Evolutionary conservation across 495 filamentous ascomycete genomes (phyloP).

Genomic region (Pseudevernia furfuracea): DNA sequence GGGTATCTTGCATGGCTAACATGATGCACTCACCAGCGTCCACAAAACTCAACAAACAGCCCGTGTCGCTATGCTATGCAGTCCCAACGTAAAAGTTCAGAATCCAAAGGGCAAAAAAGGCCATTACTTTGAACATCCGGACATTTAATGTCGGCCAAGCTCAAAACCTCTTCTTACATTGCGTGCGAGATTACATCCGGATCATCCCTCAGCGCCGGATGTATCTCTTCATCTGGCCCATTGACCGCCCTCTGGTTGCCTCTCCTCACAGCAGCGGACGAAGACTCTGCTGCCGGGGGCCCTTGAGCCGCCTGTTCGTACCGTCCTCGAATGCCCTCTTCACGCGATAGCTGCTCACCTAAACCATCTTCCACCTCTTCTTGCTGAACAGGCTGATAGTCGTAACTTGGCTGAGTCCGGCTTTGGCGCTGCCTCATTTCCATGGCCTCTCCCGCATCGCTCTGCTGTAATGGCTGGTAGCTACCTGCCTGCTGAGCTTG

Average conservation of each 20-base stretch:
- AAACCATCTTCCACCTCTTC: neutral
- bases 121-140: neutral
- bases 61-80: neutral
- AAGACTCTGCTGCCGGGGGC: neutral
- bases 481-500: neutral
- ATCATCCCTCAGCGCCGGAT: neutral
- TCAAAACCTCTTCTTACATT: neutral
- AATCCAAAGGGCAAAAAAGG: neutral
- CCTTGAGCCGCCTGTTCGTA: neutral
- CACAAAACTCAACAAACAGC: neutral
- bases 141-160: neutral
- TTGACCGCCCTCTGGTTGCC: neutral
- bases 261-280: neutral
- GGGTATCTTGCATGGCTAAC: neutral
- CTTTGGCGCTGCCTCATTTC: neutral
- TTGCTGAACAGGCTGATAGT: conserved; percentile 1
- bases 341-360: neutral
- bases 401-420: neutral
- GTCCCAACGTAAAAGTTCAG: no score
- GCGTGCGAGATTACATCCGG: neutral
- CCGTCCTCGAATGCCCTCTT: neutral
- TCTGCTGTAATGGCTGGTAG: neutral
- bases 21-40: neutral
- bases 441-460: neutral
- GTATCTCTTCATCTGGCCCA: neutral